Conservation (phyloP, 2,329 filamentous ascomycete species). For the Curvularia lunata region DNA sequence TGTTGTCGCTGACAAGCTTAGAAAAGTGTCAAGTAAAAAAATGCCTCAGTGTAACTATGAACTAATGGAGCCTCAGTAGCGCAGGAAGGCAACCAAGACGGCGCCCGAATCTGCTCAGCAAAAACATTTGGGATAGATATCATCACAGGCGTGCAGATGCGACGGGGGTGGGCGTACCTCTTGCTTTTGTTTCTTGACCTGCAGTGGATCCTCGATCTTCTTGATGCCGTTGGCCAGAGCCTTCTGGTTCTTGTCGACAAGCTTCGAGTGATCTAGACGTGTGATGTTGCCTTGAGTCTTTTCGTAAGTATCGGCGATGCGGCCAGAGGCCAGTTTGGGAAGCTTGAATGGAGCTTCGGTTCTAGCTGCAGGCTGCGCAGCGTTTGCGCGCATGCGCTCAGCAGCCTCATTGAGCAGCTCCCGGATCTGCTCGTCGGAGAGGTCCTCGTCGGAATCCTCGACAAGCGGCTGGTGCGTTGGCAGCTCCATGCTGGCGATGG, state of each 20-base stretch:
- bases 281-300: conserved; percentile 60
- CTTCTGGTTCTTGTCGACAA: conserved; percentile 57
- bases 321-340: conserved; percentile 57
- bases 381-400: conserved; percentile 58
- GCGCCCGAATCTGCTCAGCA: conserved; percentile 75
- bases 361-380: conserved; percentile 34
- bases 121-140: conserved; percentile 72
- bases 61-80: conserved; percentile 68
- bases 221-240: conserved; percentile 57
- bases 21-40: conserved; percentile 12
- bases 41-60: conserved; percentile 79
- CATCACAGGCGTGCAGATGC: conserved; percentile 64
- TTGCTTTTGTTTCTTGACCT: conserved; percentile 52
- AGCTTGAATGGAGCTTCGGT: conserved; percentile 52
- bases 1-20: conserved; percentile 7
- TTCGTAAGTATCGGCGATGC: conserved; percentile 61
- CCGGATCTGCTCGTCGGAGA: conserved; percentile 69
- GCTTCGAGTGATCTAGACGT: conserved; percentile 58
- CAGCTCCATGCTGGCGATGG: conserved; percentile 46
- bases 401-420: conserved; percentile 69
- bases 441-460: conserved; percentile 52
- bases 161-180: conserved; percentile 56
- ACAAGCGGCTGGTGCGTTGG: conserved; percentile 45
- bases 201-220: conserved; percentile 61
- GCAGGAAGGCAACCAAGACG: conserved; percentile 82